Base-by-base conservation (phyloP, 345 rosid genomes). In the Eucalyptus coolabah region DNA sequence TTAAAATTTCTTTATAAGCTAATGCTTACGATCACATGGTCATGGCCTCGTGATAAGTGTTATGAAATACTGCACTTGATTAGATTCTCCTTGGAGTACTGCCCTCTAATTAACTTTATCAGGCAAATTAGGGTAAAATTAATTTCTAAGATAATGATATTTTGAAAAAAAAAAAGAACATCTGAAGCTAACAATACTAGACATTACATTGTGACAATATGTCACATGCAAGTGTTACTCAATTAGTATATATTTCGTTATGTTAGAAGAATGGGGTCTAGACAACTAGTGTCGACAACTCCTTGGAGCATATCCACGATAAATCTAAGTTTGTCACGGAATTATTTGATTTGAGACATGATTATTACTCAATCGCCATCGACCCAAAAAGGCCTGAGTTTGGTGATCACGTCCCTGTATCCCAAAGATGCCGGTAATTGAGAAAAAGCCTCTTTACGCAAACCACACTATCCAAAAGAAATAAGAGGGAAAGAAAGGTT, bases 181-280 rank as follows among this genome's bases (percentile, higher is more conserved):
- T n/a, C 2, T 0, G 1, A 9, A 8, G 12, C 4, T 9, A 19
- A 34, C 5, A 5, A 69, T 9, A 8, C 13, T 17, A 19, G 11
- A 32, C 42, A 17, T 2, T 5, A 17, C 7, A 17, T 32, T 1
- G 2, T 1, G 42, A 3, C 23, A 18, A 32, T 17, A 65, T 4
- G 24, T 16, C 10, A 3, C 19, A 4, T 2, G 18, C 12, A 4
- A 8, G 5, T 4, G 40, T n/a, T 67, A 17, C 42, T 4, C 24
- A 18, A 32, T 32, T 0, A 4, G 2, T 18, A 32, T 34, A 3
- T 69, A 32, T 7, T 69, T 34, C 1, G 2, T 18, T 69, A 0
- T 2, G 0, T 69, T 77, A 37, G 0, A 40, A 19, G 3, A 13
- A 12, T 0, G 1, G 3, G 5, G 2, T 5, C 0, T 4, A 2